Conservation (phyloP, 495 filamentous ascomycete genomes). For the Neurospora africana region DNA sequence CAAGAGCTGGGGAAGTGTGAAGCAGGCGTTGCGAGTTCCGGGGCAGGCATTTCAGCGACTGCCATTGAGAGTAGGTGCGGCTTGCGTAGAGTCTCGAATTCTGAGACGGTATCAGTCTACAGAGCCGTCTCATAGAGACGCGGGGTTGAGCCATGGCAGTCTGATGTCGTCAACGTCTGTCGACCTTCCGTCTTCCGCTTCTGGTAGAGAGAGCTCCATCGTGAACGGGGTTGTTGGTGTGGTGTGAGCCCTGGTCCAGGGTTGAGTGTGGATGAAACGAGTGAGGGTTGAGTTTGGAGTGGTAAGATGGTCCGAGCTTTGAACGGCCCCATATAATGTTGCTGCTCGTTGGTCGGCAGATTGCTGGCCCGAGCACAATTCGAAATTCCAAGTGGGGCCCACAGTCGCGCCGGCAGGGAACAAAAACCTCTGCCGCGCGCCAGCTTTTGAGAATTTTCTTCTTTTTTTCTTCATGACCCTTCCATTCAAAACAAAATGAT, state of each 20-base stretch:
- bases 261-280: not conserved
- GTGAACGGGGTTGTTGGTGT: not conserved
- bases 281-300: not conserved
- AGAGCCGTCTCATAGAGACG: slow-evolving; percentile 15
- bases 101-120: slow-evolving; percentile 1
- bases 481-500: slow-evolving; percentile 98
- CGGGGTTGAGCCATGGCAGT: slow-evolving; percentile 15
- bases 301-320: not conserved
- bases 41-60: not conserved
- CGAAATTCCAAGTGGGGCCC: slow-evolving; percentile 9
- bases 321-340: not conserved
- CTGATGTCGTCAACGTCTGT: not conserved
- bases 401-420: not conserved
- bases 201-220: not conserved
- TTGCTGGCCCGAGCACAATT: slow-evolving; percentile 11
- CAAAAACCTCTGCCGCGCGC: slow-evolving; percentile 10
- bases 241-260: not conserved
- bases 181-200: not conserved
- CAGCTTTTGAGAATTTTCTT: slow-evolving; percentile 22
- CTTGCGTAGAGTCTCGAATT: not conserved
- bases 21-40: slow-evolving; percentile 4
- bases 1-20: slow-evolving; percentile 2
- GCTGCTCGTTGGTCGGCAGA: slow-evolving; percentile 4
- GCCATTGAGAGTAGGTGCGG: not conserved
- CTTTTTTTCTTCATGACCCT: slow-evolving; percentile 71